A percentile compares a stretch with the other conserved stretches of the same genome.
Evolutionary conservation across 148 eudicot genomes (phyloP).

Genomic region (Arbutus unedo): DNA sequence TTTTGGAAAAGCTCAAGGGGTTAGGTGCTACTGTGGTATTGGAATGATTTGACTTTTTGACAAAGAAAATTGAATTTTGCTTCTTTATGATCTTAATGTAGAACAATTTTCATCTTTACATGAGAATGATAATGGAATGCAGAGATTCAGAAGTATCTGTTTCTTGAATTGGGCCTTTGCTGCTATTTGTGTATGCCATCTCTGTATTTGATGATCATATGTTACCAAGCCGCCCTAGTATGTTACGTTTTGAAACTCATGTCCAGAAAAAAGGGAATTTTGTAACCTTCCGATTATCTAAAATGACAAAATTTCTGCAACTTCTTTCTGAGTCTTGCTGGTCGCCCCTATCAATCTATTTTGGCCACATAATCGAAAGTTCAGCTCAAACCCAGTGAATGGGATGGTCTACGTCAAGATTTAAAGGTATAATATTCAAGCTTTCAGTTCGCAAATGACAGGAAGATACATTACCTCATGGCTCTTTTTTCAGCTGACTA

Average conservation of each 20-base stretch:
- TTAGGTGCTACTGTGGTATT: slow-evolving; percentile 81
- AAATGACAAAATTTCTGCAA: slow-evolving; percentile 12
- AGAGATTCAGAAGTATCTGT: not conserved
- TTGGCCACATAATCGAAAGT: not conserved
- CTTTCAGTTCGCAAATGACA: not conserved
- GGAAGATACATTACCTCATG: not conserved
- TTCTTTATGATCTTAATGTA: slow-evolving; percentile 2
- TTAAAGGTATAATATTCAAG: not conserved
- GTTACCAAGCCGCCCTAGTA: not conserved
- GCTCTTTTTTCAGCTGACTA: not conserved
- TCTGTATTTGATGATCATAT: no score
- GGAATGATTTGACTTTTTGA: slow-evolving; percentile 39
- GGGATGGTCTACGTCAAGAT: not conserved
- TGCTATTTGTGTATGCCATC: not conserved
- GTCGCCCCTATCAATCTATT: not conserved
- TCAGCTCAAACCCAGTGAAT: not conserved
- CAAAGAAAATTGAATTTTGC: not conserved
- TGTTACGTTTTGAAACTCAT: not conserved
- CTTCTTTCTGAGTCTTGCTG: not conserved
- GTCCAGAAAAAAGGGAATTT: not conserved
- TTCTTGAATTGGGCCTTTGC: not conserved
- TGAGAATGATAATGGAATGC: not conserved
- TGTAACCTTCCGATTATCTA: not conserved
- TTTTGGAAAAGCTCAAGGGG: slow-evolving; percentile 62
- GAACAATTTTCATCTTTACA: slow-evolving; percentile 7